Base-by-base conservation (phyloP, 2,329 filamentous ascomycete species). In the Exophiala spinifera region DNA sequence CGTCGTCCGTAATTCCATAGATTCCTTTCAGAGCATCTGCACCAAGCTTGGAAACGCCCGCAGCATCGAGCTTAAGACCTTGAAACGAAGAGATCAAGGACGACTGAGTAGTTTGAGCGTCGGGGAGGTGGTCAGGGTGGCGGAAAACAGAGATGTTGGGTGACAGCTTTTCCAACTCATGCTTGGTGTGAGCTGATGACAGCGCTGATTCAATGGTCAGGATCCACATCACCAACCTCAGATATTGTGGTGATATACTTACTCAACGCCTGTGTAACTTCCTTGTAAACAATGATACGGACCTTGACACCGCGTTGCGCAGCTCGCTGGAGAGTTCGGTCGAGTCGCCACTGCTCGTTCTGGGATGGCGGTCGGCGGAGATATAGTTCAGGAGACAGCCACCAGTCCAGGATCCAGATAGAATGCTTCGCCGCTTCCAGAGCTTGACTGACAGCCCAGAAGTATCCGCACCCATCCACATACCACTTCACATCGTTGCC, bases 231-330 rank as follows among this genome's bases (percentile, higher is more conserved):
- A 31, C 7, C 28, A 31, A 31, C 28, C 4, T 10, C 28, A 31
- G 28, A 10, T 31, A 10, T 31, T 10, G 71, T 6, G 36, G 14
- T 39, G 14, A 4, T n/a, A 19, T 15, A 39, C 36, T 6, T 39
- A 39, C 36, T 91, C 65, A 95, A 73, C 36, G 89, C 88, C 65
- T 89, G 86, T 3, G 87, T 83, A 6, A 92, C 88, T 72, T 96
- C 91, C 73, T 95, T 96, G 75, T 96, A 96, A 10, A 96, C 89
- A 49, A 96, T 91, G 48, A 95, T 79, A 64, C 91, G 87, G 63
- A 96, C 79, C 63, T 87, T 83, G 43, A 96, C 91, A 39, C 91
- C 91, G 40, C 91, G 83, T 71, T 92, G 81, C 21, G 91, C 90
- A 7, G 90, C 91, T 51, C 85, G 85, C 64, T 87, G 80, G 45